Evolutionary conservation across 129 eudicot genomes (phyloP).

Genomic region (Pulicaria dysenterica): DNA sequence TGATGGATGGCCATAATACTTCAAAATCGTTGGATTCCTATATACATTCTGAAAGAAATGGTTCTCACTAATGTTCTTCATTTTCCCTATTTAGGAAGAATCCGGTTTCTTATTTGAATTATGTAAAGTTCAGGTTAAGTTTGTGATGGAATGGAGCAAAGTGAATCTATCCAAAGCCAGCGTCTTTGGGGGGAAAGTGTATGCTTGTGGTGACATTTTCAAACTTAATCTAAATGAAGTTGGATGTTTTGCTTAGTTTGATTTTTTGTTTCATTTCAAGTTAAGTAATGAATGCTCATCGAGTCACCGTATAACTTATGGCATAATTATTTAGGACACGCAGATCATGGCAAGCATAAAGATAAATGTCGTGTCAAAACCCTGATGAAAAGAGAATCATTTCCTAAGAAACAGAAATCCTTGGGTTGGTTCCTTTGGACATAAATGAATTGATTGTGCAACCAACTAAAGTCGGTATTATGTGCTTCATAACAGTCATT

Average conservation of each 20-base stretch:
- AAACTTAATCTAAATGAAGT: conserved; percentile 24
- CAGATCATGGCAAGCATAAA: not conserved
- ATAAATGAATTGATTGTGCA: no score
- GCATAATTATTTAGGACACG: conserved; percentile 7
- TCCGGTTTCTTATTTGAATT: conserved; percentile 1
- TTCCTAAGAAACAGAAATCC: not conserved
- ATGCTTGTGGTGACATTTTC: conserved; percentile 30
- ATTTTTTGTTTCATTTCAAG: not conserved
- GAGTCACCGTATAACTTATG: not conserved
- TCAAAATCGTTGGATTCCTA: no score
- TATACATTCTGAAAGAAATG: no score
- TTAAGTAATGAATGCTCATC: not conserved
- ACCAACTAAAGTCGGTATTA: no score
- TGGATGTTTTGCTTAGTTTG: not conserved
- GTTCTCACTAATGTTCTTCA: conserved; percentile 10
- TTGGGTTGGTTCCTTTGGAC: no score
- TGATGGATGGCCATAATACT: no score
- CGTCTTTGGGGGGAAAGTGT: conserved; percentile 20
- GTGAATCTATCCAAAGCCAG: not conserved
- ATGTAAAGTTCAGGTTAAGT: not conserved
- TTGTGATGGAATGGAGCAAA: conserved; percentile 15
- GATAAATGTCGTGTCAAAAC: not conserved
- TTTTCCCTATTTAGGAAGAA: conserved; percentile 11
- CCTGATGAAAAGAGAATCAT: not conserved
- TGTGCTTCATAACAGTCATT: no score